Evolutionary conservation across 2,329 filamentous ascomycete genomes (phyloP).

Genomic region (Aaosphaeria arxii): DNA sequence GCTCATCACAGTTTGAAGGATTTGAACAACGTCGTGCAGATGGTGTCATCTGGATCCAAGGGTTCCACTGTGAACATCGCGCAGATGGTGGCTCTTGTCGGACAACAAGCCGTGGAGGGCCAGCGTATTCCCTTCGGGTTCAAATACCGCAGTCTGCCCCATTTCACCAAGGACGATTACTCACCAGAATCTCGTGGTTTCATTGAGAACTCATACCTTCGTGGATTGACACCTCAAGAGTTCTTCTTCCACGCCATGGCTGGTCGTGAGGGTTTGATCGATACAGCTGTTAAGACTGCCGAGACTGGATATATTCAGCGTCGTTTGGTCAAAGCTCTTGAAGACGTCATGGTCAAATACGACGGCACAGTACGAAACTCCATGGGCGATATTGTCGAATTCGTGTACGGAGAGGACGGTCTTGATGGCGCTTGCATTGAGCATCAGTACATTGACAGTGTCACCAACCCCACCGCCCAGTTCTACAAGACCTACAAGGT

Average conservation of each 20-base stretch:
- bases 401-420: constrained; percentile 96
- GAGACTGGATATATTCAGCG: constrained; percentile 99
- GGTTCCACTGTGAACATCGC: constrained; percentile 99
- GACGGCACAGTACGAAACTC: constrained; percentile 97
- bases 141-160: constrained; percentile 94
- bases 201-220: constrained; percentile 97
- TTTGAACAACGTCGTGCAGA: constrained; percentile 92
- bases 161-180: constrained; percentile 99
- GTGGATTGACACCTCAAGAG: constrained; percentile 89
- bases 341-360: constrained; percentile 97
- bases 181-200: constrained; percentile 96
- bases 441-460: constrained; percentile 83
- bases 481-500: constrained; percentile 82
- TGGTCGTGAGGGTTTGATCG: constrained; percentile 98
- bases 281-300: constrained; percentile 98
- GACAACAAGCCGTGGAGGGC: constrained; percentile 96
- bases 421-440: constrained; percentile 92
- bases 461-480: constrained; percentile 72
- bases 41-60: constrained; percentile 96
- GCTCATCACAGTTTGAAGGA: constrained; percentile 93
- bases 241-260: constrained; percentile 99
- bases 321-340: constrained; percentile 94
- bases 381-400: constrained; percentile 92
- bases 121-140: constrained; percentile 99
- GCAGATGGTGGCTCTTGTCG: constrained; percentile 97